Evolutionary conservation across 2,329 filamentous ascomycete genomes (phyloP).

Genomic region (Botryotinia convoluta): DNA sequence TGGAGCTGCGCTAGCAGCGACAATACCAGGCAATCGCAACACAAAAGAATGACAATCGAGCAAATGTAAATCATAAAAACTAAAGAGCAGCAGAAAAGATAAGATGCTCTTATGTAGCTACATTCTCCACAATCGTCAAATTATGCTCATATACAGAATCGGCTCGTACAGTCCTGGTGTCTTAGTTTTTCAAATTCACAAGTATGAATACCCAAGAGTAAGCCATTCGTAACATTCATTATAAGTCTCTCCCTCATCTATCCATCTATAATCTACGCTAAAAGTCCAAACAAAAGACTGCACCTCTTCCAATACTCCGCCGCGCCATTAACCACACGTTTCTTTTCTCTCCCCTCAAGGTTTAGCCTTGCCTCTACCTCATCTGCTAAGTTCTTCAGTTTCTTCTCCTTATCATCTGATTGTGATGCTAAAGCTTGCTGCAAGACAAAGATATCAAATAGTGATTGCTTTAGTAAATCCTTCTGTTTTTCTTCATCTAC

Average conservation of each 20-base stretch:
- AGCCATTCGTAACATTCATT: background rate
- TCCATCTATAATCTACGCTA: conserved; percentile 44
- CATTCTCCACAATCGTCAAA: background rate
- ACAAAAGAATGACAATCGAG: background rate
- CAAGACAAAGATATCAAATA: conserved; percentile 58
- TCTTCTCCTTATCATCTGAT: conserved; percentile 39
- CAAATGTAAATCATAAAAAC: background rate
- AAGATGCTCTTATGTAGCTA: background rate
- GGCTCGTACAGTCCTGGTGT: background rate
- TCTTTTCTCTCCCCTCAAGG: conserved; percentile 47
- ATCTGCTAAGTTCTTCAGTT: conserved; percentile 46
- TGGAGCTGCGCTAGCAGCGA: background rate
- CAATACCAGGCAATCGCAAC: background rate
- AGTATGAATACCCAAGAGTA: too few relatives aligned
- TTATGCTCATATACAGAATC: background rate
- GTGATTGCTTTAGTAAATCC: conserved; percentile 57
- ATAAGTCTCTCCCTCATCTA: background rate
- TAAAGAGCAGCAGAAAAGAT: background rate
- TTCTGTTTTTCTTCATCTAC: conserved; percentile 21
- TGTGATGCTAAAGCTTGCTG: conserved; percentile 49
- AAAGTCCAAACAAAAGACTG: conserved; percentile 74
- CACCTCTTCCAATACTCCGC: conserved; percentile 82
- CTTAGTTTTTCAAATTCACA: background rate
- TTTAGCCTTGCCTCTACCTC: conserved; percentile 48
- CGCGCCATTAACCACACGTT: conserved; percentile 59